These are phyloP conservation scores for Leishmania gerbilli DNA, from an alignment of 208 protist species.

Conservation along the genomic window DNA sequence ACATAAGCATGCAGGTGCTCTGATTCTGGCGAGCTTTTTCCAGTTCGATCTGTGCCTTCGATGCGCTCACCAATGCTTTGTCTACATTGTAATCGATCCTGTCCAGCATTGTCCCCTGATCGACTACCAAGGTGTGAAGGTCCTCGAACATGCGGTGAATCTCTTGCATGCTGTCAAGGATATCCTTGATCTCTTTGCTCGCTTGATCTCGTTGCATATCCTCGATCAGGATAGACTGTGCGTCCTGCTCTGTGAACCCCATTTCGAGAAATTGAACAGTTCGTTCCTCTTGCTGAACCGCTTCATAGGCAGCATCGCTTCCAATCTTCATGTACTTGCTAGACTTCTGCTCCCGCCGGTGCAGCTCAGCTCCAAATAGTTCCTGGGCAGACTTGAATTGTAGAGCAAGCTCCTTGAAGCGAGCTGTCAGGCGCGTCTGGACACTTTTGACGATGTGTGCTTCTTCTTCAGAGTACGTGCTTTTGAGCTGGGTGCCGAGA, in stretches of 20 bases:
- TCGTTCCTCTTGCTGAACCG: slow-evolving; percentile 63
- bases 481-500: slow-evolving; percentile 41
- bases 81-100: slow-evolving; percentile 93
- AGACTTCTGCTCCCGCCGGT: slow-evolving; percentile 50
- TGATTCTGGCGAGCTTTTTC: slow-evolving; percentile 84
- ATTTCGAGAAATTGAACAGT: slow-evolving; percentile 71
- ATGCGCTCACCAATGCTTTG: slow-evolving; percentile 51
- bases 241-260: slow-evolving; percentile 81
- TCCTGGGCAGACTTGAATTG: slow-evolving; percentile 64
- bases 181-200: slow-evolving; percentile 76
- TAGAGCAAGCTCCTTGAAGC: slow-evolving; percentile 43
- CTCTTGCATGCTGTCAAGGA: slow-evolving; percentile 84
- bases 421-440: slow-evolving; percentile 44
- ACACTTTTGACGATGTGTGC: slow-evolving; percentile 45
- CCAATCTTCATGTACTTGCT: slow-evolving; percentile 66
- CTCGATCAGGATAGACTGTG: slow-evolving; percentile 73
- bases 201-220: slow-evolving; percentile 60
- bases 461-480: slow-evolving; percentile 54
- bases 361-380: slow-evolving; percentile 52
- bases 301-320: slow-evolving; percentile 48
- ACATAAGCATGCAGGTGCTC: slow-evolving; percentile 59
- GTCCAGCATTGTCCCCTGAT: slow-evolving; percentile 92
- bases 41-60: slow-evolving; percentile 67
- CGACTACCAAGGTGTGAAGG: slow-evolving; percentile 68
- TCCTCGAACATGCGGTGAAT: slow-evolving; percentile 88